Percentiles rank a stretch among this genome's conserved stretches.
Evolutionary conservation across 805 yeast genomes (phyloP).

Genomic region (Ogataea corticis): DNA sequence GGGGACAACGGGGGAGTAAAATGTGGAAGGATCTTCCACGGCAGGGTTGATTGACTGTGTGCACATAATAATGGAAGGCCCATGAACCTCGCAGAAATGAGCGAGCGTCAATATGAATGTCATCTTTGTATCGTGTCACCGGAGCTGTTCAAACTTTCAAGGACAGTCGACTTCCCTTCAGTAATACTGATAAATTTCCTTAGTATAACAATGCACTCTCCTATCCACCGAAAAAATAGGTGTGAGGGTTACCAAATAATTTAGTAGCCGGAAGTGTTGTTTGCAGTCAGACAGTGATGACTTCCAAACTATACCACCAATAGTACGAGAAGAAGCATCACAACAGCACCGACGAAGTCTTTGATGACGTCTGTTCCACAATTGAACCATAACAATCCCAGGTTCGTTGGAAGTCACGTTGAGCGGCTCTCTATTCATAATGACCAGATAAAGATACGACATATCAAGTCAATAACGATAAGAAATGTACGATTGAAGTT

Average conservation of each 20-base stretch:
- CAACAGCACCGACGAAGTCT: neutral
- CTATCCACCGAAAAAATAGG: too few species aligned
- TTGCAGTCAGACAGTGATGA: too few species aligned
- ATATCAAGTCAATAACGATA: conserved; percentile 23
- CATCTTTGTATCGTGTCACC: too few species aligned
- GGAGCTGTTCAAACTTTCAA: too few species aligned
- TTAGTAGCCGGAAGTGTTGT: neutral
- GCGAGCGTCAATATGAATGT: conserved; percentile 56
- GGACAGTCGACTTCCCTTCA: too few species aligned
- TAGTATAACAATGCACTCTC: too few species aligned
- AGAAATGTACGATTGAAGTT: conserved; percentile 16
- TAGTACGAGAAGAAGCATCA: too few species aligned
- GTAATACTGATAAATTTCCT: too few species aligned
- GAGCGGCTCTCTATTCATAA: conserved; percentile 14
- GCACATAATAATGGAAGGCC: conserved; percentile 66
- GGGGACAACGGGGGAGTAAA: conserved; percentile 41
- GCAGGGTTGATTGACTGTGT: conserved; percentile 46
- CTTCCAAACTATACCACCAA: too few species aligned
- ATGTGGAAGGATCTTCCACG: conserved; percentile 28
- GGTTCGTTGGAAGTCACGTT: neutral
- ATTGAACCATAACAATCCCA: conserved; percentile 9
- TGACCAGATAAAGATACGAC: conserved; percentile 27
- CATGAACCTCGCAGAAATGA: conserved; percentile 79
- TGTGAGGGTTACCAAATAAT: too few species aligned
- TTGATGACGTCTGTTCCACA: conserved; percentile 25